Evolutionary conservation across 2,329 filamentous ascomycete genomes (phyloP).

Genomic region (Calonectria pteridis): DNA sequence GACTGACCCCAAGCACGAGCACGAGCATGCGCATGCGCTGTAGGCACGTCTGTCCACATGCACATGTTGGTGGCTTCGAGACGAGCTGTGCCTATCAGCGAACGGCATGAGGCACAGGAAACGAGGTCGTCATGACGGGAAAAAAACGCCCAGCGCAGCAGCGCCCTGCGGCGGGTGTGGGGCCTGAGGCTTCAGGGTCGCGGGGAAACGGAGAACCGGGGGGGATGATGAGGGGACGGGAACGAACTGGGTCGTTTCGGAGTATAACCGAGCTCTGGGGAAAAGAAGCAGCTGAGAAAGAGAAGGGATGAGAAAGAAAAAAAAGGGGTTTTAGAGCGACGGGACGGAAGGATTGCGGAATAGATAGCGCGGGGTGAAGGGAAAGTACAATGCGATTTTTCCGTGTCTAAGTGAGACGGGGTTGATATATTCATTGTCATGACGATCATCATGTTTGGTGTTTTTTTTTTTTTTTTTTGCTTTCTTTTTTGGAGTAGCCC

Average conservation of each 20-base stretch:
- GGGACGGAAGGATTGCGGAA: background rate
- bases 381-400: background rate
- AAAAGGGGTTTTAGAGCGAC: constrained; percentile 21
- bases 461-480: background rate
- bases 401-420: background rate
- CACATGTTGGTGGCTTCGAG: constrained; percentile 24
- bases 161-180: background rate
- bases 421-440: background rate
- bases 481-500: background rate
- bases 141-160: background rate
- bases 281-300: background rate
- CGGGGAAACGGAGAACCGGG: constrained; percentile 31
- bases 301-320: background rate
- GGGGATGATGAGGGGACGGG: background rate
- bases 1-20: background rate
- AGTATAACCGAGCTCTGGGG: constrained; percentile 25
- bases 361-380: background rate
- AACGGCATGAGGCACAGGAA: background rate
- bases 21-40: background rate
- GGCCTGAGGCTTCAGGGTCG: constrained; percentile 14
- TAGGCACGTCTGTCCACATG: constrained; percentile 9
- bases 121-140: background rate
- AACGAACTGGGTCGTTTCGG: constrained; percentile 19
- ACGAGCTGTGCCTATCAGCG: constrained; percentile 13
- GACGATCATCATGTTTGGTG: background rate